Base-by-base conservation (phyloP, 768 basidiomycete genomes). In the Lactarius hatsudake region DNA sequence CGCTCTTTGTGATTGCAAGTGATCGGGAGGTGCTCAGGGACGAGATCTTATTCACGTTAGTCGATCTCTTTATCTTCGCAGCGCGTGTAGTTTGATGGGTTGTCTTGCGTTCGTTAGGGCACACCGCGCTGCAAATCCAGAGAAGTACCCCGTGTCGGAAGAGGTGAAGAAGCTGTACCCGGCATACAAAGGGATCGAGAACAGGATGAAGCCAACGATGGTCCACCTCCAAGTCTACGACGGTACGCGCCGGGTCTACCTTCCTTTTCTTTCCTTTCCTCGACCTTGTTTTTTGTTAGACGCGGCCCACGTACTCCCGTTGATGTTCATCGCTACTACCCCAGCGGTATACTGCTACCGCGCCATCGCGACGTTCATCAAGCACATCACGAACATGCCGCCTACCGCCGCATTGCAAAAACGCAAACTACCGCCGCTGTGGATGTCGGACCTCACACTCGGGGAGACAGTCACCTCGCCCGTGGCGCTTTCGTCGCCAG, bases 171-270 rank as follows among this genome's bases (percentile, higher is more conserved):
- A 72, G 34, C 66, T 92, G 54, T 91, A 90, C 70, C 87, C 90
- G 28, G 71, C 79, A 7, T 75, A 90, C 28, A 72, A 79, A 12
- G 85, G 80, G 15, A 86, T 89, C 65, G 88, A 87, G 72, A 71
- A 75, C 15, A 80, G 81, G 13, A 78, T 78, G 70, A 74, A 76
- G 26, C 81, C 91, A 1, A 95, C 95, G 1, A 82, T 87, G 65
- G 94, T 96, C 18, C 95, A 98, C 78, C 80, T 98, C 8, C 95
- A 98, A 75, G 86, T 97, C 0, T 97, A 95, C 72, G 95, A 98
- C 73, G 94, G 93, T 83, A 53, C 75, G 61, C 65, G 71, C 64
- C 23, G 3, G 5, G 7, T 45, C 57, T 69, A 65, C 66, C 61
- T 58, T 12, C 26, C 36, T 20, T 15, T 40, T 4, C 15, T 30